phyloP scores from a whole-genome alignment of 257 asterid genomes.

The Penstemon davidsonii region DNA sequence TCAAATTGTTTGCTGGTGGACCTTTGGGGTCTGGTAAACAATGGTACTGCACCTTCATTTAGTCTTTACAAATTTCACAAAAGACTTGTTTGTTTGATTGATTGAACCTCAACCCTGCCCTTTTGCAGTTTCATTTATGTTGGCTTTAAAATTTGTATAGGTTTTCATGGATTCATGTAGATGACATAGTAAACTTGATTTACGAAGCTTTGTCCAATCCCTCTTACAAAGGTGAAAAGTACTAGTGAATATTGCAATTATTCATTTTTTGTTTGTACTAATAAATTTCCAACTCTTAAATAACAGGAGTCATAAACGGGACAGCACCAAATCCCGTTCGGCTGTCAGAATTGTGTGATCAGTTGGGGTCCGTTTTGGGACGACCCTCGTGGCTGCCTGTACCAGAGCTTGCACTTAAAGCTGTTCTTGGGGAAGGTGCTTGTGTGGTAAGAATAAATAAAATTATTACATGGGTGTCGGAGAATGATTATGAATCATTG shows the following conservation, averaged over 20 bases:
- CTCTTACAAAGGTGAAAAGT: slow-evolving; percentile 60
- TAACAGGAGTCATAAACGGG: slow-evolving; percentile 79
- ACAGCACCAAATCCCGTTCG: slow-evolving; percentile 89
- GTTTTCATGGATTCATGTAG: slow-evolving; percentile 98
- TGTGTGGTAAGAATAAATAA: slow-evolving; percentile 56
- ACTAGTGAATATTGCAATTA: background rate
- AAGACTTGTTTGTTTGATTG: background rate
- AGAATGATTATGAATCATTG: background rate
- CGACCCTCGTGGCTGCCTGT: slow-evolving; percentile 98
- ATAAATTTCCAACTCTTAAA: slow-evolving; percentile 7
- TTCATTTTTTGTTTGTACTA: background rate
- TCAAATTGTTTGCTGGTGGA: slow-evolving; percentile 96
- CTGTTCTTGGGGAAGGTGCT: slow-evolving; percentile 96
- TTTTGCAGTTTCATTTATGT: background rate
- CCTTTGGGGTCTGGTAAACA: slow-evolving; percentile 95
- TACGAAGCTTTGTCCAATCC: slow-evolving; percentile 82
- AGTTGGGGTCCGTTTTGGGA: slow-evolving; percentile 73
- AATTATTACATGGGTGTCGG: background rate
- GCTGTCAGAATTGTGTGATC: slow-evolving; percentile 80
- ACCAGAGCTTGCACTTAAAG: slow-evolving; percentile 82
- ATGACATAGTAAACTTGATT: slow-evolving; percentile 74
- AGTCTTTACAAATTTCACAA: background rate
- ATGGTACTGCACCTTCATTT: slow-evolving; percentile 52
- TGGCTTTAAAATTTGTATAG: slow-evolving; percentile 34
- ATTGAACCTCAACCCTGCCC: background rate